Conservation (phyloP, 2,329 filamentous ascomycete genomes). For the Sclerotinia minor region DNA sequence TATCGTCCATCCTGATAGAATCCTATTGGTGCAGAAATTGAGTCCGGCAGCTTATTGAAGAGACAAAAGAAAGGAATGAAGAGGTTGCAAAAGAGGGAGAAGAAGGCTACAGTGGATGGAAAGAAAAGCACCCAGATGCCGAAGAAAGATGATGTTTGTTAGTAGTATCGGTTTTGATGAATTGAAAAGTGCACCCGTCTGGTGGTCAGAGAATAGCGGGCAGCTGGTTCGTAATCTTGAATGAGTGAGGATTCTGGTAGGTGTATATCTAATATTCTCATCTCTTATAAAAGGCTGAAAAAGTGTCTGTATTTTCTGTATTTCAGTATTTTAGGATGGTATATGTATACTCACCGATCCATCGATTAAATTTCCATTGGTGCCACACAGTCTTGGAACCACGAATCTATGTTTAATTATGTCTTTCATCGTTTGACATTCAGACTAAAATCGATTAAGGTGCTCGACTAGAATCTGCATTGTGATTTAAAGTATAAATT, state of each 20-base stretch:
- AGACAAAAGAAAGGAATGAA: slow-evolving; percentile 49
- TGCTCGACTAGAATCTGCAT: too few species aligned
- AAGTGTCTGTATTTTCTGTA: background rate
- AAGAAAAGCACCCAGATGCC: slow-evolving; percentile 34
- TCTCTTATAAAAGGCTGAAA: background rate
- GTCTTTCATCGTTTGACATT: too few species aligned
- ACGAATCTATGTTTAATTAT: too few species aligned
- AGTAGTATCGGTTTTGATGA: background rate
- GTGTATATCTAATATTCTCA: too few species aligned
- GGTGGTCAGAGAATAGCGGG: background rate
- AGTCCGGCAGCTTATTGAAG: slow-evolving; percentile 41
- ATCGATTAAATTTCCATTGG: background rate
- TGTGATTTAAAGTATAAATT: too few species aligned
- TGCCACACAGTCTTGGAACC: background rate
- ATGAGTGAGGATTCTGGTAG: too few species aligned
- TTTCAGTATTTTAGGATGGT: background rate
- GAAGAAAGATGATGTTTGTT: slow-evolving; percentile 14
- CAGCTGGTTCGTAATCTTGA: background rate
- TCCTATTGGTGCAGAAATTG: slow-evolving; percentile 50
- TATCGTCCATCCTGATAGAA: slow-evolving; percentile 50
- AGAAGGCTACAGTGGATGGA: slow-evolving; percentile 32
- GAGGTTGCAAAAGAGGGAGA: slow-evolving; percentile 34
- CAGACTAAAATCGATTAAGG: too few species aligned
- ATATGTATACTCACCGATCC: background rate
- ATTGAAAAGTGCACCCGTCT: background rate